Conservation (phyloP, 371 early-diverging fungal genomes). For the Rhizopus sp. region DNA sequence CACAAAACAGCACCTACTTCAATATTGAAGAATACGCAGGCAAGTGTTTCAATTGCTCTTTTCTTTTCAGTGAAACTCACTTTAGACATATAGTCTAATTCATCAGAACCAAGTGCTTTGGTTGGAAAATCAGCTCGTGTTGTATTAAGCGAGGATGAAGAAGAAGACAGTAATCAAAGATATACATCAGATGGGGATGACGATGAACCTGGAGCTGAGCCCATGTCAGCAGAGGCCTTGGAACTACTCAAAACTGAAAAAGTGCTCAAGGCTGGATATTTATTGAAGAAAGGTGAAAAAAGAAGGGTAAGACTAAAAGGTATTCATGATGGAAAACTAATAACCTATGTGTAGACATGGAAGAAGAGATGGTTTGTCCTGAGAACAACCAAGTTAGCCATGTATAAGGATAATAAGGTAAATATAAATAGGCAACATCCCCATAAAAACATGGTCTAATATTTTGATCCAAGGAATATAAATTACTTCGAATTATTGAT, state of each 20-base stretch:
- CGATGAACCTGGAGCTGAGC: conserved; percentile 47
- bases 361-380: conserved; percentile 88
- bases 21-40: no score
- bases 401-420: conserved; percentile 86
- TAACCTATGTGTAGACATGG: conserved; percentile 63
- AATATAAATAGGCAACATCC: conserved; percentile 1
- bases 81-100: background rate
- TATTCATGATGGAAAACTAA: background rate
- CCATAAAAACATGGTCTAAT: background rate
- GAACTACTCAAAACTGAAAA: conserved; percentile 68
- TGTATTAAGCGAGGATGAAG: conserved; percentile 46
- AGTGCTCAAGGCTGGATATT: conserved; percentile 66
- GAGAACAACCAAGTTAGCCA: conserved; percentile 73
- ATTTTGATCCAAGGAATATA: conserved; percentile 65
- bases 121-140: conserved; percentile 29
- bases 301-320: conserved; percentile 53
- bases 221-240: conserved; percentile 49
- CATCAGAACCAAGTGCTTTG: conserved; percentile 12
- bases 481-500: conserved; percentile 73
- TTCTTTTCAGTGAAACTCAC: no score
- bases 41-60: no score
- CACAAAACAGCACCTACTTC: no score
- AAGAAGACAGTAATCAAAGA: conserved; percentile 29
- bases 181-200: conserved; percentile 55
- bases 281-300: conserved; percentile 80